phyloP scores from a whole-genome alignment of 2,329 filamentous ascomycete genomes.

The Trichoderma koningiopsis region DNA sequence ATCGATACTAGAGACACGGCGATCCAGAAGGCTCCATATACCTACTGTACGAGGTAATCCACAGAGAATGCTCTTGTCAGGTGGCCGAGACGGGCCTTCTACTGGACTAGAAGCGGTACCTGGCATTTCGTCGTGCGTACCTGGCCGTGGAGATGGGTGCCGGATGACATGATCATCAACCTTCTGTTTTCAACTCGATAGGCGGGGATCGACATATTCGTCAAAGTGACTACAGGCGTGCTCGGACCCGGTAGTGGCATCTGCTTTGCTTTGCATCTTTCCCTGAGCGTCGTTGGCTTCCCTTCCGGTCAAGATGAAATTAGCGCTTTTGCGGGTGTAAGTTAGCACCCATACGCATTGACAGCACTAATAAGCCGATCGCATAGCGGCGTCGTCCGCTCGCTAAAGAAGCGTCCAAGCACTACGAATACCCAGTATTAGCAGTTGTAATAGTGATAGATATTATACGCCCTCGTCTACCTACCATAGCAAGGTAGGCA shows the following conservation, averaged over 20 bases:
- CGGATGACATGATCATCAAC: conserved; percentile 17
- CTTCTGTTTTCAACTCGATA: conserved; percentile 20
- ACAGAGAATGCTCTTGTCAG: neutral
- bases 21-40: neutral
- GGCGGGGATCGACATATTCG: conserved; percentile 8
- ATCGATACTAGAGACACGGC: neutral
- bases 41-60: neutral
- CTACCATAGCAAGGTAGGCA: too few species aligned
- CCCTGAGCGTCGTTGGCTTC: neutral
- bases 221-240: neutral
- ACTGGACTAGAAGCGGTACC: neutral
- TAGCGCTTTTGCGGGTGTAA: neutral
- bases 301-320: neutral
- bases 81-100: neutral
- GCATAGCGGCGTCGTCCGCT: neutral
- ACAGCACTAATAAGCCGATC: neutral
- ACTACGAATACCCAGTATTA: neutral
- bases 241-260: conserved; percentile 14
- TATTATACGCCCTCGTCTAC: neutral
- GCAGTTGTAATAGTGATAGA: neutral
- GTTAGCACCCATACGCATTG: neutral
- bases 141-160: neutral
- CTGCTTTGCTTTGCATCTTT: neutral
- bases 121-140: neutral
- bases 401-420: neutral